Conservation (phyloP, 1,139 yeast genomes). For the Yamadazyma taylorii region DNA sequence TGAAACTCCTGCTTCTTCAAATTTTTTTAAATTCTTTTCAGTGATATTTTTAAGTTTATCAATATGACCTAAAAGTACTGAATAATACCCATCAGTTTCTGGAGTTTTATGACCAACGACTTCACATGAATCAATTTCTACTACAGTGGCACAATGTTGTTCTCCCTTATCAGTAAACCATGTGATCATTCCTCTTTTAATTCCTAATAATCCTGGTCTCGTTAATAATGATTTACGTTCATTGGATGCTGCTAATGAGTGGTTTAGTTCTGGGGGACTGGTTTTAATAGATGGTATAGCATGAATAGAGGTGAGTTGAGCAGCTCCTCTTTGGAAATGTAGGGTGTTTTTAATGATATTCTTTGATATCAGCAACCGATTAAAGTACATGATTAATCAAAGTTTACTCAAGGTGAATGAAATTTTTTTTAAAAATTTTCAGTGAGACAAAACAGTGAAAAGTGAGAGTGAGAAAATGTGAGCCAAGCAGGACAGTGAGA, state of each 20-base stretch:
- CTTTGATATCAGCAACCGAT: background rate
- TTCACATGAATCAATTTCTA: slow-evolving; percentile 87
- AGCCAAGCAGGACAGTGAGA: background rate
- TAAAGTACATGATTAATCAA: background rate
- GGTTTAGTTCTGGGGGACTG: slow-evolving; percentile 45
- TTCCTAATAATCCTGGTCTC: slow-evolving; percentile 83
- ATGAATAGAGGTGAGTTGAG: slow-evolving; percentile 54
- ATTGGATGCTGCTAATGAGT: slow-evolving; percentile 58
- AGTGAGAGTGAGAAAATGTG: background rate
- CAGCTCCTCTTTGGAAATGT: slow-evolving; percentile 31
- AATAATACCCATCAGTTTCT: slow-evolving; percentile 72
- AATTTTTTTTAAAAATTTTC: slow-evolving; percentile 2
- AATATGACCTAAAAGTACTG: slow-evolving; percentile 89
- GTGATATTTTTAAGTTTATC: slow-evolving; percentile 64
- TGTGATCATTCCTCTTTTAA: slow-evolving; percentile 88
- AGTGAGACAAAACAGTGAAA: too few species aligned
- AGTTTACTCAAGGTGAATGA: background rate
- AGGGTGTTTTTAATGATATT: background rate
- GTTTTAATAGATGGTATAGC: slow-evolving; percentile 52
- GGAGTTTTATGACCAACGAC: slow-evolving; percentile 72
- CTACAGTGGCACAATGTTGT: slow-evolving; percentile 75
- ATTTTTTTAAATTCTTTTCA: slow-evolving; percentile 72
- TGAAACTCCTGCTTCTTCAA: slow-evolving; percentile 75
- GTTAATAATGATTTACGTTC: slow-evolving; percentile 64
- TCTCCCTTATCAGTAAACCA: slow-evolving; percentile 72